phyloP scores from a whole-genome alignment of 2,329 filamentous ascomycete species.

The Epichloe brachyelytri region DNA sequence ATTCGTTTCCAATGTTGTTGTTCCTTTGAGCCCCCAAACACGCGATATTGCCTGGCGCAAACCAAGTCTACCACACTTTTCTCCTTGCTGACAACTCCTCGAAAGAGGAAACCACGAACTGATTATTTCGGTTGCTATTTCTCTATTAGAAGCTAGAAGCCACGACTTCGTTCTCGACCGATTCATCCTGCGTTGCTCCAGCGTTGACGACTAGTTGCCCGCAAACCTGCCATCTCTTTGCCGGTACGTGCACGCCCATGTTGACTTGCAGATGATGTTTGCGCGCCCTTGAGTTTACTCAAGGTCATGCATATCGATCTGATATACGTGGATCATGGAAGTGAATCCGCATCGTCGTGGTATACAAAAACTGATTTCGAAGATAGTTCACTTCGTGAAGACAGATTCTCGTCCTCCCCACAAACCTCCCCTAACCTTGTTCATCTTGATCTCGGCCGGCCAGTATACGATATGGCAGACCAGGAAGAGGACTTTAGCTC shows the following conservation, averaged over 20 bases:
- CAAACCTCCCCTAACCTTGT: conserved; percentile 9
- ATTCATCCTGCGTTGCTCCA: neutral
- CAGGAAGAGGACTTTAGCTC: conserved; percentile 72
- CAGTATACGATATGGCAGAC: conserved; percentile 53
- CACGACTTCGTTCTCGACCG: conserved; percentile 1
- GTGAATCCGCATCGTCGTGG: conserved; percentile 9
- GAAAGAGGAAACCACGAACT: neutral
- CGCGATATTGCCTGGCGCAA: neutral
- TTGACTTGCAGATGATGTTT: neutral
- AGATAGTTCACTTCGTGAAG: conserved; percentile 14
- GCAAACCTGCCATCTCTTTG: neutral
- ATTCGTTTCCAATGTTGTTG: neutral
- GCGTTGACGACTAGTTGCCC: neutral
- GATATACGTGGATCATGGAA: conserved; percentile 11
- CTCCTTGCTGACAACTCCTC: neutral
- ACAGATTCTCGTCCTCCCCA: neutral
- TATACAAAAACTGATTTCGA: conserved; percentile 19
- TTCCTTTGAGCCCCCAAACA: neutral
- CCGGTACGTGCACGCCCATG: neutral
- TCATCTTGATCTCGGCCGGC: conserved; percentile 8
- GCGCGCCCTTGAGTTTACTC: neutral
- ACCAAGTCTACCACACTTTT: neutral
- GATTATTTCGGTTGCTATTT: neutral
- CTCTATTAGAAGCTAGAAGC: neutral
- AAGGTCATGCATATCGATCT: neutral